phyloP scores from a whole-genome alignment of 2,329 filamentous ascomycete species.

The Aspergillus arachidicola region DNA sequence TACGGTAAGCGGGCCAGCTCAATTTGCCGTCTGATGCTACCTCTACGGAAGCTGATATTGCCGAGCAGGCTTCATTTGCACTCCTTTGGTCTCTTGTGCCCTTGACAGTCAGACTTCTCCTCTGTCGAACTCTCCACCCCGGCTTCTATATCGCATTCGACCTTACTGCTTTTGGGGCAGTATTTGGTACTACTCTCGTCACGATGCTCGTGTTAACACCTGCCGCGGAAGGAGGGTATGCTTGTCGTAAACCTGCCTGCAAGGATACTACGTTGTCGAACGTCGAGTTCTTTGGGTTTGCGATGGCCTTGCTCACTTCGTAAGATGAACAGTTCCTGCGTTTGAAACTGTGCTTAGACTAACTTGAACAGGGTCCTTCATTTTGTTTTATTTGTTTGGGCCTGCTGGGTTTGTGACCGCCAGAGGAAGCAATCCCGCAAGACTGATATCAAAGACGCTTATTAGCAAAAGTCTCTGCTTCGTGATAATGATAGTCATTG shows the following conservation, averaged over 20 bases:
- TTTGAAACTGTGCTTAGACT: not conserved
- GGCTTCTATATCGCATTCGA: conserved; percentile 6
- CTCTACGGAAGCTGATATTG: too few relatives aligned
- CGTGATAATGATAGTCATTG: not conserved
- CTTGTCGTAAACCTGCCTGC: too few relatives aligned
- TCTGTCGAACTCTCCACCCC: not conserved
- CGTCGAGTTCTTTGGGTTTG: not conserved
- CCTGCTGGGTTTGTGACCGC: conserved; percentile 3
- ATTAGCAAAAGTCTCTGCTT: not conserved
- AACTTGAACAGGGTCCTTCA: not conserved
- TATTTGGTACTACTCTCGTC: not conserved
- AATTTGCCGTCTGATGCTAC: too few relatives aligned
- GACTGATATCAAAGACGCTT: not conserved
- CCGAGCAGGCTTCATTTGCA: not conserved
- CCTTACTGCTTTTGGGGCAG: not conserved
- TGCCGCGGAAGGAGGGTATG: not conserved
- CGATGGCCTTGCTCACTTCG: not conserved
- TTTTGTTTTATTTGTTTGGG: conserved; percentile 6
- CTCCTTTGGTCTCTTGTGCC: not conserved
- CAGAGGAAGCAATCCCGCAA: not conserved
- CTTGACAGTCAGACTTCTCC: not conserved
- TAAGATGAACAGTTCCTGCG: not conserved
- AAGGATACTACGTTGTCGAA: not conserved
- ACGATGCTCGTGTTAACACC: not conserved
- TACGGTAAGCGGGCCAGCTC: not conserved